Evolutionary conservation across 106 monocot genomes (phyloP), one percentile per base, ranked within the genome.

Genomic region (Narthecium ossifragum): DNA sequence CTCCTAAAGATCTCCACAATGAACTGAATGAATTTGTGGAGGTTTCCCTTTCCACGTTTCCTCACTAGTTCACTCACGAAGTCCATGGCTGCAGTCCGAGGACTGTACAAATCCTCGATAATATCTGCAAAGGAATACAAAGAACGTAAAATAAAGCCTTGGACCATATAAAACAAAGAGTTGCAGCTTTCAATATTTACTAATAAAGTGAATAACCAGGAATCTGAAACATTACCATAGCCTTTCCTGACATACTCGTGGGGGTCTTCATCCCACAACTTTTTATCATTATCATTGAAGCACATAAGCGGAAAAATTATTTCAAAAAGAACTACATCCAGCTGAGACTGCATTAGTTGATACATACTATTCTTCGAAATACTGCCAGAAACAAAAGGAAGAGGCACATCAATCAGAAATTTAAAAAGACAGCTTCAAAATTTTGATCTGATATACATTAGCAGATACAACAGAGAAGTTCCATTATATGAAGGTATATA

Each of bases 191-290:
- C 6, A 8, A 33, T 31, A 25, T 3, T 6, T 50, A 22, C 23
- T 40, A 20, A 0, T 32, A 18, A 12, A 60, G 25, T 51, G 13
- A 39, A 59, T 59, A 13, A 27, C 6, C 65, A 43, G 10, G 25
- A 46, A 7, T 54, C 17, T 36, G 33, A 78, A 48, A 45, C 32
- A 68, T 73, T 53, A 98, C 98, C 98, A 81, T 98, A 98, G 34
- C 98, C 98, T 69, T 98, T 98, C 54, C 98, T 73, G 34, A 98
- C 91, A 75, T 91, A 98, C 64, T 98, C 98, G 68, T 98, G 98
- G 67, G 98, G 98, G 73, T 98, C 98, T 69, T 98, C 98, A 70
- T 78, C 64, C 98, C 98, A 98, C 53, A 98, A 74, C 23, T 34
- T 84, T 51, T 91, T 78, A 64, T 98, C 98, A 59, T 84, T 91